Conservation (phyloP, 2,329 filamentous ascomycete genomes). For the Ceratocystis cubensis region DNA sequence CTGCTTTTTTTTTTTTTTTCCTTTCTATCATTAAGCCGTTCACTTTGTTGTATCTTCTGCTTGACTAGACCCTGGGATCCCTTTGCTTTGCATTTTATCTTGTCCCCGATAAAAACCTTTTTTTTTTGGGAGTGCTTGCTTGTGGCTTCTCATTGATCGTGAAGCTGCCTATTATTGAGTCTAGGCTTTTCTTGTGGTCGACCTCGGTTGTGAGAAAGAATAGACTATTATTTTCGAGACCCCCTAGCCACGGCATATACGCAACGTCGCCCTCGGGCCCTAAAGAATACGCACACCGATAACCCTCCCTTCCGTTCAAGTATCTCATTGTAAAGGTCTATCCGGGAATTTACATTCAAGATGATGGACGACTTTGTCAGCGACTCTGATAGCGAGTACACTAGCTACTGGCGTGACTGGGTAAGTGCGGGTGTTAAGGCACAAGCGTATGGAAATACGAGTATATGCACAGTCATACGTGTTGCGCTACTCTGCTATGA, state of each 20-base stretch:
- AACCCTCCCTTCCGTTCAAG: not conserved
- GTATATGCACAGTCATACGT: not conserved
- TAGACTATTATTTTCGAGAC: not conserved
- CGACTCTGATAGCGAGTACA: conserved; percentile 97
- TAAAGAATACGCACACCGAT: not conserved
- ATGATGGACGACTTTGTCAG: conserved; percentile 95
- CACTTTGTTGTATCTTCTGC: not conserved
- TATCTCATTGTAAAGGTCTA: not conserved
- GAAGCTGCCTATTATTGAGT: not conserved
- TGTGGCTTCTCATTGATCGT: too few species aligned
- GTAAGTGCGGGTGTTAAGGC: conserved; percentile 44
- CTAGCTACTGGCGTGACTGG: conserved; percentile 99
- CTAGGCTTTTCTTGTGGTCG: not conserved
- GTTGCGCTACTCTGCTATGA: not conserved
- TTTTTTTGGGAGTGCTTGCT: not conserved
- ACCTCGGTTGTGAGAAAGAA: not conserved
- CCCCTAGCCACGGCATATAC: not conserved
- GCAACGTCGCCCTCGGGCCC: not conserved
- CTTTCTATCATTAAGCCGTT: not conserved
- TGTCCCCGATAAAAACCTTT: not conserved
- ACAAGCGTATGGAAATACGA: too few species aligned
- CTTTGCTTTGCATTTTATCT: not conserved
- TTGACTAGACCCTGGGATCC: not conserved
- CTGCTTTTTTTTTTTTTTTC: not conserved
- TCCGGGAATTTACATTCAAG: not conserved